phyloP scores from a whole-genome alignment of 257 asterid genomes.

The Solanum medicagineum region DNA sequence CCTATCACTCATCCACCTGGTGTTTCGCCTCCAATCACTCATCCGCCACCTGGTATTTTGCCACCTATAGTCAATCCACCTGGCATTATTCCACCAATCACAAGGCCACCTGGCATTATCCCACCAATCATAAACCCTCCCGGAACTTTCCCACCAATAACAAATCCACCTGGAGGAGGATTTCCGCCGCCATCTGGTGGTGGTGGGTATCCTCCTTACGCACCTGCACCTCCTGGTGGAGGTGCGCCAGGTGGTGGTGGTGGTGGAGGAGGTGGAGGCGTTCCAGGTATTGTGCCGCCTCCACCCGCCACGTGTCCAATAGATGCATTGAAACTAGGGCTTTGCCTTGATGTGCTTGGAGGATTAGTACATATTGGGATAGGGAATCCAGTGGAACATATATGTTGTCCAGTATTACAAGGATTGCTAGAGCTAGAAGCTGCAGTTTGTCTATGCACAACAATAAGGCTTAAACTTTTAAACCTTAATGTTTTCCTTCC shows the following conservation, averaged over 20 bases:
- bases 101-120: constrained; percentile 7
- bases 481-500: constrained; percentile 83
- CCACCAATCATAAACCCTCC: constrained; percentile 40
- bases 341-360: constrained; percentile 81
- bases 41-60: constrained; percentile 18
- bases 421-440: constrained; percentile 87
- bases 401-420: constrained; percentile 82
- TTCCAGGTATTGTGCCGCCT: constrained; percentile 22
- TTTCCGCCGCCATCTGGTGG: constrained; percentile 19
- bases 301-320: constrained; percentile 50
- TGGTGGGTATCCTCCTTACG: constrained; percentile 40
- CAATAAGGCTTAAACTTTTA: constrained; percentile 62
- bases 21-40: constrained; percentile 6
- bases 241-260: constrained; percentile 9
- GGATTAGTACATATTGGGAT: constrained; percentile 74
- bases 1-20: constrained; percentile 11
- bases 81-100: constrained; percentile 11
- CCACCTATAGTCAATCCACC: constrained; percentile 27
- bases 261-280: constrained; percentile 24
- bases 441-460: constrained; percentile 76
- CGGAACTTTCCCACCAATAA: constrained; percentile 12
- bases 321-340: constrained; percentile 74
- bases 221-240: constrained; percentile 31
- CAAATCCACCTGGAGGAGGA: constrained; percentile 21
- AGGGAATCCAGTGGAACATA: constrained; percentile 65